Base-by-base conservation (phyloP, 495 filamentous ascomycete species). In the Penicillium salamii region DNA sequence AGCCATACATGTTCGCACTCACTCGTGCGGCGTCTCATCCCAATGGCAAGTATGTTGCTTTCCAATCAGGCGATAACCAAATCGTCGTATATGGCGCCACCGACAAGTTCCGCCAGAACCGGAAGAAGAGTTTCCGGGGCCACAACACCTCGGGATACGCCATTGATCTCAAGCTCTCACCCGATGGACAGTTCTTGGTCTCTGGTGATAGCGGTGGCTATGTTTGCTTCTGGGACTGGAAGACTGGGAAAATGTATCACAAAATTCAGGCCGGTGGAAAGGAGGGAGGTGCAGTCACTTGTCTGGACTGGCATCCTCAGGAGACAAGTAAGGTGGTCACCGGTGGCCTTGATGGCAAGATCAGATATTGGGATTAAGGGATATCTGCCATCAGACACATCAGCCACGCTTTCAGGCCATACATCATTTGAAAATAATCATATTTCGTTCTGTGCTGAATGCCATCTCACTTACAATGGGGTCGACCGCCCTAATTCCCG, bases 211-310 rank as follows among this genome's bases (percentile, higher is more conserved):
- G 77, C 32, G 90, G 77, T 32, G 93, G 93, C 18, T 96, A 80
- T 57, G 84, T 92, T 36, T 96, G 89, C 68, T 96, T 96, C 72
- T 98, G 91, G 91, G 92, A 97, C 67, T 97, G 89, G 84, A 98
- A 97, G 82, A 96, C 90, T 31, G 90, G 91, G 59, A 97, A 96
- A 71, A 89, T 98, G 89, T 96, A 87, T 68, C 88, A 93, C 68
- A 97, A 97, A 81, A 81, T 98, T 45, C 75, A 86, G 67, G 91
- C 89, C 2, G 81, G 85, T 45, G 77, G 74, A 8, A 76, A 76
- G 46, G 74, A 77, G 31, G 74, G 74, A 4, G 83, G 85, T 5
- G 81, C 92, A 12, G 80, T 96, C 35, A 89, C 88, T 40, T 88
- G 84, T 57, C 74, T 90, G 38, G 85, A 87, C 67, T 98, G 91